Conservation (phyloP, 495 filamentous ascomycete genomes). For the Annulohypoxylon maeteangense region DNA sequence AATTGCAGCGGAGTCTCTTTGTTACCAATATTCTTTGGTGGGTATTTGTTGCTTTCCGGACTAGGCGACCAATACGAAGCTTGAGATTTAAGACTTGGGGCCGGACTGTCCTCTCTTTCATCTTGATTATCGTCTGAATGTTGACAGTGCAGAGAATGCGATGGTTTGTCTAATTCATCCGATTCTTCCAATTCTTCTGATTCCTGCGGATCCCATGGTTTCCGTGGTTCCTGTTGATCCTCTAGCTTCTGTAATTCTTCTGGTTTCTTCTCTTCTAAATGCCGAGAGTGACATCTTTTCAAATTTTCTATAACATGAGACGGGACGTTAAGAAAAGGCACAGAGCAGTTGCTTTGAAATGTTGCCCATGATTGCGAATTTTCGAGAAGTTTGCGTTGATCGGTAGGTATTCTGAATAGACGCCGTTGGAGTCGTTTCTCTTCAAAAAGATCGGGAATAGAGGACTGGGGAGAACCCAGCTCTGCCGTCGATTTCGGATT, state of each 20-base stretch:
- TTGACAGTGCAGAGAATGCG: neutral
- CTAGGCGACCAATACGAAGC: constrained; percentile 16
- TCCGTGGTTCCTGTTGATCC: constrained; percentile 41
- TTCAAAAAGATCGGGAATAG: constrained; percentile 29
- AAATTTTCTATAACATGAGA: constrained; percentile 50
- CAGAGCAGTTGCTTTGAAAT: constrained; percentile 8
- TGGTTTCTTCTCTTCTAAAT: constrained; percentile 17
- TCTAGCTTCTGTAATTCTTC: constrained; percentile 39
- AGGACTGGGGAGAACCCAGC: constrained; percentile 12
- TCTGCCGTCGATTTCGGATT: constrained; percentile 1
- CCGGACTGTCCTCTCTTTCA: neutral
- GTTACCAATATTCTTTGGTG: constrained; percentile 38
- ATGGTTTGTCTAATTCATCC: neutral
- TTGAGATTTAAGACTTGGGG: neutral
- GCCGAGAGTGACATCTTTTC: constrained; percentile 38
- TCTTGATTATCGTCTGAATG: constrained; percentile 7
- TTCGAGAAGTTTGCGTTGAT: constrained; percentile 70
- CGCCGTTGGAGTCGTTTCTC: constrained; percentile 30
- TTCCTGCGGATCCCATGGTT: constrained; percentile 12
- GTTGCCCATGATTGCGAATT: constrained; percentile 55
- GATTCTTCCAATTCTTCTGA: constrained; percentile 36
- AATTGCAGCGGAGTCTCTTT: constrained; percentile 46
- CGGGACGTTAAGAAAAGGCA: constrained; percentile 52
- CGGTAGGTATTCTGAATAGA: constrained; percentile 65
- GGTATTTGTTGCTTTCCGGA: constrained; percentile 3